Base-by-base conservation (phyloP, 495 filamentous ascomycete genomes). In the Hyaloscypha bicolor region DNA sequence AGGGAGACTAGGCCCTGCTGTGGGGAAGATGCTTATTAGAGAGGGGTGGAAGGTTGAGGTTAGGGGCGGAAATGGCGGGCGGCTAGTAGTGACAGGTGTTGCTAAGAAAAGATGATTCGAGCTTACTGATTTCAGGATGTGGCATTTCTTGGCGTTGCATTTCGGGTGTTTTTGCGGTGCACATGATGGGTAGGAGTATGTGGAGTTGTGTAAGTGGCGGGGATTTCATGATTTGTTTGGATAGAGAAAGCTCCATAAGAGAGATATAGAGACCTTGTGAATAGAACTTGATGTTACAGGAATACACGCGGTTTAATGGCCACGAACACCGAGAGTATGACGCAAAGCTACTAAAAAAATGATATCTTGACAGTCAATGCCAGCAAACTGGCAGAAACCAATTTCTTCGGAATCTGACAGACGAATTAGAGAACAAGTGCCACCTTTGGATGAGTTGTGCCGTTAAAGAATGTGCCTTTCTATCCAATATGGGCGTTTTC, bases 1-100 rank as follows among this genome's bases (percentile, higher is more conserved):
- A 35, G 88, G 88, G 1, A 88, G 86, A 65, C 70, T 99, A 30
- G 88, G 92, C 2, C 91, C 91, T 39, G 90, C 91, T n/a, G 93
- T 99, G 1, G 87, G 80, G 60, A 90, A 84, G 73, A 90, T 90
- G 79, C 75, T 99, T 62, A 80, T 86, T 57, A 82, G 82, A 45
- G 91, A 94, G 63, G 93, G 92, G 0, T 99, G 95, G 95, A 90
- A 85, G 68, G 81, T 96, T 35, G 85, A 93, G 76, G 80, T 90
- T 35, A 78, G 84, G 35, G 82, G 85, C 11, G 94, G 93, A 0
- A 78, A 84, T 33, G 82, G 85, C 11, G 94, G 93, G 0, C 79
- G 83, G 37, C 80, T 93, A 55, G 73, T 86, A 51, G 85, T 97
- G 9, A 82, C 78, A 14, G 93, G 92, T 2, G 79, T 81, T 64